phyloP scores from a whole-genome alignment of 2,329 filamentous ascomycete species.

The Lecanosticta acicola region DNA sequence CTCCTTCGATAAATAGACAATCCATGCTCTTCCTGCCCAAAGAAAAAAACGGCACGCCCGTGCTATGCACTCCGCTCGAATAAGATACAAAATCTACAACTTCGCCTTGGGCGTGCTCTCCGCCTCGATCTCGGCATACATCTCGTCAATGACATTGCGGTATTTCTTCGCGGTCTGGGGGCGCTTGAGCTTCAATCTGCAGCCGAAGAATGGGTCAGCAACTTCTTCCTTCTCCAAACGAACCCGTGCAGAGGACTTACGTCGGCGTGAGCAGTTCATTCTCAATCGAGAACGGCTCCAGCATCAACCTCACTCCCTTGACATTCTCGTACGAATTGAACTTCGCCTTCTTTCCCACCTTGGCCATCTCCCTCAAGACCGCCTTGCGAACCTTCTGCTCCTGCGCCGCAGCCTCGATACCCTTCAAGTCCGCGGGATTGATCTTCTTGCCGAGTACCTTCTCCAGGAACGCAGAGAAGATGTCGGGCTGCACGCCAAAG shows the following conservation, averaged over 20 bases:
- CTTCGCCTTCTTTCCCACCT: constrained; percentile 73
- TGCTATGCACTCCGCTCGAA: background rate
- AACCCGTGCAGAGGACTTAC: constrained; percentile 53
- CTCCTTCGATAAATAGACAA: no score
- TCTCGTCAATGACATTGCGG: constrained; percentile 52
- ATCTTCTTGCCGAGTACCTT: constrained; percentile 65
- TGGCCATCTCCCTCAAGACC: constrained; percentile 71
- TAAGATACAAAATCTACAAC: constrained; percentile 36
- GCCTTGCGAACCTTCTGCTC: constrained; percentile 68
- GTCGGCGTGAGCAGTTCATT: constrained; percentile 86
- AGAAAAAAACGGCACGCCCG: constrained; percentile 1
- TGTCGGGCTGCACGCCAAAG: constrained; percentile 79
- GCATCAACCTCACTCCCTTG: constrained; percentile 63
- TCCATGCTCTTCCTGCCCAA: no score
- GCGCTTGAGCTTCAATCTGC: constrained; percentile 65
- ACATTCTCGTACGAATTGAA: constrained; percentile 90
- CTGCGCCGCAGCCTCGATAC: constrained; percentile 59
- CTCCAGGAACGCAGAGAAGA: constrained; percentile 74
- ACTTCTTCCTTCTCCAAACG: background rate
- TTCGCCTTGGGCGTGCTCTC: constrained; percentile 42
- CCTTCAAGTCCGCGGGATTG: constrained; percentile 57
- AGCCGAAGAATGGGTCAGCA: constrained; percentile 16
- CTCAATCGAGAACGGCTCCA: constrained; percentile 89
- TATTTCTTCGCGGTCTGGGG: constrained; percentile 61
- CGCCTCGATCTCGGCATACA: constrained; percentile 53